These are phyloP conservation scores for Candida nitratophila DNA, from an alignment of 805 yeast genomes.

Conservation along the genomic window DNA sequence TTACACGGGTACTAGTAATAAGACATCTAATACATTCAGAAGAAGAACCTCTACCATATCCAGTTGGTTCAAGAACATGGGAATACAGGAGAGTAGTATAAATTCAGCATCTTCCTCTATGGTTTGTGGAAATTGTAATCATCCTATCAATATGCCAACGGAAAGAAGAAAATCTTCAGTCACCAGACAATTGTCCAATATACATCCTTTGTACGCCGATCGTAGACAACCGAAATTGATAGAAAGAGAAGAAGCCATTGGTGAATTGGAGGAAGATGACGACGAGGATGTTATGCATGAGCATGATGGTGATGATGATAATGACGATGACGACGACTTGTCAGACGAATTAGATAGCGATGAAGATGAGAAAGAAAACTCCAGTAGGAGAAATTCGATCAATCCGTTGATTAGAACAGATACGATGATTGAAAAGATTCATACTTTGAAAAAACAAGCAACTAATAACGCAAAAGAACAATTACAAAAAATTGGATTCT, in stretches of 20 bases:
- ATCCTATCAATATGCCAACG: not conserved
- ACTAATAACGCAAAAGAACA: constrained; percentile 12
- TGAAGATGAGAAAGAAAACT: not conserved
- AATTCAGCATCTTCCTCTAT: no score
- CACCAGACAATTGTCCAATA: not conserved
- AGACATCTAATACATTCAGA: not conserved
- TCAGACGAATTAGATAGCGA: not conserved
- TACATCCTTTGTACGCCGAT: not conserved
- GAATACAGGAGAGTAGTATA: not conserved
- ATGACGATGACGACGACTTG: not conserved
- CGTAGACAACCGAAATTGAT: not conserved
- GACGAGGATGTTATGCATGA: not conserved
- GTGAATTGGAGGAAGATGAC: not conserved
- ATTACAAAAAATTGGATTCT: constrained; percentile 17
- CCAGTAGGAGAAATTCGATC: not conserved
- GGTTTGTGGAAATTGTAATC: not conserved
- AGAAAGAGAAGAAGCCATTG: not conserved
- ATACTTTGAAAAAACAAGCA: constrained; percentile 10
- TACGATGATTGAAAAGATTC: constrained; percentile 4
- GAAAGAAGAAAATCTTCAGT: not conserved
- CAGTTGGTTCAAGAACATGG: not conserved
- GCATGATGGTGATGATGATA: not conserved
- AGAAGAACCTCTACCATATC: not conserved
- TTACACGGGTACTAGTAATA: not conserved
- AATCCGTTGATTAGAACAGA: not conserved